A percentile compares a stretch with the other conserved stretches of the same genome.
phyloP scores from a whole-genome alignment of 345 rosid genomes.

The Bruguiera gymnorhiza region DNA sequence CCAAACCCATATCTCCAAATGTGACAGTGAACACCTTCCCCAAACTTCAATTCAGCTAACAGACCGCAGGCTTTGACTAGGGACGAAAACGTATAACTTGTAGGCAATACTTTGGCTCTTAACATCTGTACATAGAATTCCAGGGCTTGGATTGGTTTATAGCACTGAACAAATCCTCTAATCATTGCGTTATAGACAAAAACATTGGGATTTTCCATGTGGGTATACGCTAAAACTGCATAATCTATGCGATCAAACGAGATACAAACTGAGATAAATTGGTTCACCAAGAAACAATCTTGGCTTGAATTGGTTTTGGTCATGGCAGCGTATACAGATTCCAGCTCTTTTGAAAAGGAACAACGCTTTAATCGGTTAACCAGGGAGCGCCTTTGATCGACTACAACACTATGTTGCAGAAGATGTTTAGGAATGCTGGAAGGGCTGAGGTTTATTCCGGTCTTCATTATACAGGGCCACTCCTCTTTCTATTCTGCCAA shows the following conservation, averaged over 20 bases:
- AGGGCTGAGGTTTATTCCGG: too few relatives aligned
- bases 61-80: conserved; percentile 54
- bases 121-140: conserved; percentile 41
- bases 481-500: too few relatives aligned
- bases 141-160: conserved; percentile 42
- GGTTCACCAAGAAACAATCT: conserved; percentile 57
- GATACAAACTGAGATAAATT: conserved; percentile 54
- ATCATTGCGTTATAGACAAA: conserved; percentile 71
- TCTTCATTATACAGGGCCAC: too few relatives aligned
- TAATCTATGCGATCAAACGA: conserved; percentile 32
- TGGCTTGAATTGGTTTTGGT: conserved; percentile 50
- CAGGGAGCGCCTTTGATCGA: conserved; percentile 1
- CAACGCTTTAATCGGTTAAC: conserved; percentile 32
- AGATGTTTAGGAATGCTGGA: too few relatives aligned
- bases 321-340: conserved; percentile 53
- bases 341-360: conserved; percentile 34
- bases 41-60: conserved; percentile 31
- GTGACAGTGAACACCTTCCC: conserved; percentile 56
- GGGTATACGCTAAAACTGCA: conserved; percentile 44
- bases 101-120: conserved; percentile 47
- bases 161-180: conserved; percentile 41
- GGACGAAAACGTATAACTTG: conserved; percentile 65
- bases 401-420: too few relatives aligned
- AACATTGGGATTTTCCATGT: conserved; percentile 50
- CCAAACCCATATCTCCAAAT: conserved; percentile 57